Evolutionary conservation across 257 asterid species (phyloP).

Genomic region (Primulina eburnea): DNA sequence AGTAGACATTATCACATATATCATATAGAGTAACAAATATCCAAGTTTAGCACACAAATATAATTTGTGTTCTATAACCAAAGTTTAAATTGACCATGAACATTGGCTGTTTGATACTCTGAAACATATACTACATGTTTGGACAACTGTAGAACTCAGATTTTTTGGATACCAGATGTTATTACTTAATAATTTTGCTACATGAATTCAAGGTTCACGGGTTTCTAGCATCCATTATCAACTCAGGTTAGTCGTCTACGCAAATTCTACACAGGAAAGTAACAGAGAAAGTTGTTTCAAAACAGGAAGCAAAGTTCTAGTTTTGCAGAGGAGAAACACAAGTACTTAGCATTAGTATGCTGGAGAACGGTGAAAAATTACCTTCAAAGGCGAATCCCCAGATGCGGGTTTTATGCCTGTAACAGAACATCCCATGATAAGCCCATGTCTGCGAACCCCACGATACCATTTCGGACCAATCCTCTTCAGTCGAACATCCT

Average conservation of each 20-base stretch:
- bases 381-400: conserved; percentile 95
- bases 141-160: background rate
- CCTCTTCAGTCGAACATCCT: conserved; percentile 82
- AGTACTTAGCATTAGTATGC: background rate
- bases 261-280: background rate
- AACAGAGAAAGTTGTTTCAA: background rate
- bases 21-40: background rate
- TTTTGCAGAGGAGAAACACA: background rate
- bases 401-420: conserved; percentile 80
- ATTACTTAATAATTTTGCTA: background rate
- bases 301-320: conserved; percentile 1
- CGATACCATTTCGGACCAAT: conserved; percentile 99
- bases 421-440: conserved; percentile 98
- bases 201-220: background rate
- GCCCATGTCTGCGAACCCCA: conserved; percentile 93
- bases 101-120: background rate
- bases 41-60: background rate
- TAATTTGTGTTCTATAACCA: background rate
- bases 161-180: background rate
- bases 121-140: background rate
- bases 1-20: background rate
- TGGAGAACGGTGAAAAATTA: conserved; percentile 25
- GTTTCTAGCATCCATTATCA: background rate
- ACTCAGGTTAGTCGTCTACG: background rate
- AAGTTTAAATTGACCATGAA: background rate